Evolutionary conservation across 805 yeast species (phyloP), one percentile per base, ranked within the genome.

Genomic region (Wickerhamomyces alni): DNA sequence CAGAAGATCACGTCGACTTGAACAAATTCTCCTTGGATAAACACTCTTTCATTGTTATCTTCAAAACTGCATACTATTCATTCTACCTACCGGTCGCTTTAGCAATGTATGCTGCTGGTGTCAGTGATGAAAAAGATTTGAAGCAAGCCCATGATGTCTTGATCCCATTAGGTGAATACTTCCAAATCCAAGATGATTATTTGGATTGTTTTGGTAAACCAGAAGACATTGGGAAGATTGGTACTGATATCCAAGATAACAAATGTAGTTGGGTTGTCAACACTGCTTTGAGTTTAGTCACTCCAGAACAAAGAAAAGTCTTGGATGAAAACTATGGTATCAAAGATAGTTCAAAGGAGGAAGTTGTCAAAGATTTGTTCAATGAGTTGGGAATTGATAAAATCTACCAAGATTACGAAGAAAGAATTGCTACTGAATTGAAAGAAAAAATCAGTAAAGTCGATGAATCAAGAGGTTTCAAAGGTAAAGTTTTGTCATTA

Each of bases 211-310:
- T 87, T 59, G 99, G 99, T 50, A 87, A 91, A 54, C 96, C 99
- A 32, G 94, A 86, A 59, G 87, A 91, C 57, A 93, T 89, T 58
- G 99, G 99, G 47, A 93, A 93, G 73, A 87, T 93, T 52, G 99
- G 99, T 52, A 93, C 99, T 44, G 99, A 93, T 63, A 93, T 93
- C 59, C 85, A 85, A 69, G 99, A 93, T 67, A 93, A 93, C 77
- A 93, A 93, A 67, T 93, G 99, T 66, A 85, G 96, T 33, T 93
- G 99, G 99, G 80, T 93, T 40, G 76, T 93, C 55, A 93, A 93
- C 72, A 85, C 87, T 52, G 99, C 99, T 8, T 75, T 93, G 54
- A 74, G 82, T 61, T 67, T 80, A 50, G 91, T 77, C 38, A 72
- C 76, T 21, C 77, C 87, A 31, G 93, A 80, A 47, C 97, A 93